Percentiles rank a stretch among this genome's conserved stretches.
Conservation (phyloP, 306 rosid genomes). For the Mucuna pruriens region DNA sequence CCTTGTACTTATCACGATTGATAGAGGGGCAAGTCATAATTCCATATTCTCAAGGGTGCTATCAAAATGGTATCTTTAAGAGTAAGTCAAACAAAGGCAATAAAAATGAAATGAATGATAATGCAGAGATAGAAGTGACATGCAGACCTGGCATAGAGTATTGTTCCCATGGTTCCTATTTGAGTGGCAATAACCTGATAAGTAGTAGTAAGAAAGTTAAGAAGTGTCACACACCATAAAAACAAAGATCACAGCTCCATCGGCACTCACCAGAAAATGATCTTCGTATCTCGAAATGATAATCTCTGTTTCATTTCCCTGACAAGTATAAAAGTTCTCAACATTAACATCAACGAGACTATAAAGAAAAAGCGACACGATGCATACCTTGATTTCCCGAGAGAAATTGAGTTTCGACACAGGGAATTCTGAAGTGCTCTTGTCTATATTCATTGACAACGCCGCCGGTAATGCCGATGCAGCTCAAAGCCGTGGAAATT, state of each 20-base stretch:
- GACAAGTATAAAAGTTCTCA: conserved; percentile 35
- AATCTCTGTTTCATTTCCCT: conserved; percentile 87
- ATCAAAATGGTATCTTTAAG: background rate
- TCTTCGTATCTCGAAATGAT: conserved; percentile 75
- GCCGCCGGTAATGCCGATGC: too few relatives aligned
- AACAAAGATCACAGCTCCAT: conserved; percentile 1
- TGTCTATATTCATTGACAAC: conserved; percentile 38
- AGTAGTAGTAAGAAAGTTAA: conserved; percentile 1
- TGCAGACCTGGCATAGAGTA: conserved; percentile 86
- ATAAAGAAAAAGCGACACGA: background rate
- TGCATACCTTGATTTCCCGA: conserved; percentile 61
- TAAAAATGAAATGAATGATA: conserved; percentile 31
- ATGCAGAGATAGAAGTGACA: conserved; percentile 14
- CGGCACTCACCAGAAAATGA: conserved; percentile 73
- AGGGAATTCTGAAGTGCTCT: conserved; percentile 50
- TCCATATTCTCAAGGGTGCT: background rate
- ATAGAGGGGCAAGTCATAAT: background rate
- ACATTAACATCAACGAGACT: background rate
- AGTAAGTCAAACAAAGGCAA: conserved; percentile 5
- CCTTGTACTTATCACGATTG: background rate
- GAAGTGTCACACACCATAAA: conserved; percentile 15
- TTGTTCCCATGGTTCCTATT: conserved; percentile 88
- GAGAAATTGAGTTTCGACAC: conserved; percentile 56
- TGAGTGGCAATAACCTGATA: conserved; percentile 85
- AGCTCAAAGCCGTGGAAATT: too few relatives aligned